Evolutionary conservation across 2,329 filamentous ascomycete species (phyloP).

Genomic region (Parastagonospora avenae): DNA sequence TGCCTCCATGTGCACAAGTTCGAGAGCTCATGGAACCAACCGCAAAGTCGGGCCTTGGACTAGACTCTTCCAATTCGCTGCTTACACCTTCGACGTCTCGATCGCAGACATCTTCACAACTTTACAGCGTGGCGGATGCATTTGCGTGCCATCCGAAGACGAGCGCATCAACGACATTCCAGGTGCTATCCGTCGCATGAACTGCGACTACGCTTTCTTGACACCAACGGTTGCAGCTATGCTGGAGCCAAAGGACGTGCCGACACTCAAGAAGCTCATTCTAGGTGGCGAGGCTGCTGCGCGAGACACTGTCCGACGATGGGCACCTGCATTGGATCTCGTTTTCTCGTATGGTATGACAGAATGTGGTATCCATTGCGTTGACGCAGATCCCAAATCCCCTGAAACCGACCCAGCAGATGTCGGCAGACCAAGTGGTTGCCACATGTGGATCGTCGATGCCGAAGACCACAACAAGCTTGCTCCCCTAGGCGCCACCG

Average conservation of each 20-base stretch:
- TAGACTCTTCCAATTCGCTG: conserved; percentile 60
- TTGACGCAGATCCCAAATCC: background rate
- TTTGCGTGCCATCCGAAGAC: conserved; percentile 61
- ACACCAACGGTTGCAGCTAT: conserved; percentile 16
- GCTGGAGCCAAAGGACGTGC: conserved; percentile 9
- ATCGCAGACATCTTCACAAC: conserved; percentile 58
- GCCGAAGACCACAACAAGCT: conserved; percentile 20
- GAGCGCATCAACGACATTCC: conserved; percentile 58
- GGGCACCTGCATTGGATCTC: conserved; percentile 8
- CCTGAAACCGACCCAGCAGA: background rate
- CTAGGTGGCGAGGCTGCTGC: conserved; percentile 5
- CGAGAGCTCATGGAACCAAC: background rate
- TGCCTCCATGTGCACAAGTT: background rate
- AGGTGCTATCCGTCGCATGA: conserved; percentile 50
- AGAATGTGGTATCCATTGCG: conserved; percentile 3
- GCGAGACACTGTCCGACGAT: conserved; percentile 2
- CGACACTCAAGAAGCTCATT: conserved; percentile 1
- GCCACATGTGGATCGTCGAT: conserved; percentile 32
- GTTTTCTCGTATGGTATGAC: conserved; percentile 9
- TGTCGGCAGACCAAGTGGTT: conserved; percentile 12
- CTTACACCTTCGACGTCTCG: conserved; percentile 52
- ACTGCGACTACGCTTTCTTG: conserved; percentile 11
- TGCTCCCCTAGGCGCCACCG: conserved; percentile 19
- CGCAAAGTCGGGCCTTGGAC: conserved; percentile 50
- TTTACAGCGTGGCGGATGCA: conserved; percentile 56